Percentiles rank a stretch among this genome's conserved stretches.
Evolutionary conservation across 352 stramenopile species (phyloP).

Genomic region (Pythium vanterpoolii): DNA sequence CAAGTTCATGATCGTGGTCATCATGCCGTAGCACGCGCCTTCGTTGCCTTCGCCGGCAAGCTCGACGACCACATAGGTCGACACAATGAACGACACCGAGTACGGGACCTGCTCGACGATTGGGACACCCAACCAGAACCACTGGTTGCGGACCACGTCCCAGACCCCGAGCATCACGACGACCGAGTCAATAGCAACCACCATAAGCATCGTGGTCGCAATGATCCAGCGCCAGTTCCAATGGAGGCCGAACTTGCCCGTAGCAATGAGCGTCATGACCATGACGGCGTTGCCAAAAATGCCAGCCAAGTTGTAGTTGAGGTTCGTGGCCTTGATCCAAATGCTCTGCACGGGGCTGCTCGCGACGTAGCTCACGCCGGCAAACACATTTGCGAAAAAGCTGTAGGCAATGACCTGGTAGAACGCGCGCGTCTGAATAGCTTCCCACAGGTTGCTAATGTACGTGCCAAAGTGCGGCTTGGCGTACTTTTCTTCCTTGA

Average conservation of each 20-base stretch:
- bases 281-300: constrained; percentile 21
- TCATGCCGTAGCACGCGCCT: constrained; percentile 25
- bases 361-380: constrained; percentile 18
- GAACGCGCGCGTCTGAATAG: constrained; percentile 30
- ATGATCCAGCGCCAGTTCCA: constrained; percentile 30
- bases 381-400: constrained; percentile 26
- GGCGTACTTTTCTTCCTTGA: constrained; percentile 30
- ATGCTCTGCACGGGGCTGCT: constrained; percentile 16
- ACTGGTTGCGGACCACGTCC: constrained; percentile 24
- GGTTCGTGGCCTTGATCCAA: constrained; percentile 23
- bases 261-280: constrained; percentile 19
- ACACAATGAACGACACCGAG: constrained; percentile 20
- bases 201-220: constrained; percentile 15
- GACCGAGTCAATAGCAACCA: constrained; percentile 20
- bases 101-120: constrained; percentile 21
- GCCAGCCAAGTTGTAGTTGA: constrained; percentile 16
- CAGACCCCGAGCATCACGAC: constrained; percentile 25
- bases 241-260: constrained; percentile 28
- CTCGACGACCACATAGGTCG: constrained; percentile 25
- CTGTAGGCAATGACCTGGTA: constrained; percentile 24
- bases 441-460: constrained; percentile 26
- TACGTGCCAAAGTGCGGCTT: constrained; percentile 27
- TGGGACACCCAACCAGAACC: constrained; percentile 24
- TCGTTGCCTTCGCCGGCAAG: constrained; percentile 31
- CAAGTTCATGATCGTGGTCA: constrained; percentile 31